Percentiles rank a stretch among this genome's conserved stretches.
Evolutionary conservation across 163 green algal species (phyloP).

Genomic region (Trebouxia gelatinosa): DNA sequence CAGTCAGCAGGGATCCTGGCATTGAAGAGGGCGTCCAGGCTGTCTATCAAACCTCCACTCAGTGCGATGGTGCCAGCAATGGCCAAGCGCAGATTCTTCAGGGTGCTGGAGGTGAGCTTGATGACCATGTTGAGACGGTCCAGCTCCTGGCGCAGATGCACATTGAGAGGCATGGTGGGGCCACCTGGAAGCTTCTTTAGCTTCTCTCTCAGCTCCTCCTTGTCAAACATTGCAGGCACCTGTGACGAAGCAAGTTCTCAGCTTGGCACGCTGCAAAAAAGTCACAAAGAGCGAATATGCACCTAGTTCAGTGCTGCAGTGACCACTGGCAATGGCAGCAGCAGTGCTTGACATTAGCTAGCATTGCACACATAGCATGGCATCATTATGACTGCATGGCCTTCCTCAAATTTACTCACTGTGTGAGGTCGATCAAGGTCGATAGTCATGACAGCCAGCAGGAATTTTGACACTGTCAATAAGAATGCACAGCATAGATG

Average conservation of each 20-base stretch:
- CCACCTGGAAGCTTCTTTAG: constrained; percentile 82
- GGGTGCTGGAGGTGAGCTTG: constrained; percentile 66
- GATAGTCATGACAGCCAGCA: too few relatives aligned
- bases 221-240: constrained; percentile 78
- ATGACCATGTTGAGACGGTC: constrained; percentile 90
- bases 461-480: too few relatives aligned
- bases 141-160: constrained; percentile 89
- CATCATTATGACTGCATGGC: too few relatives aligned
- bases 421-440: too few relatives aligned
- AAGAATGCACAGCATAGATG: too few relatives aligned
- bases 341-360: too few relatives aligned
- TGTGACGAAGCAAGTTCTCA: too few relatives aligned
- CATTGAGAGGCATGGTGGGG: constrained; percentile 78
- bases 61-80: constrained; percentile 90
- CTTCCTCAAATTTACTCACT: too few relatives aligned
- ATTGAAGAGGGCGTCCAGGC: constrained; percentile 82
- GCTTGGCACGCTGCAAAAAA: neutral
- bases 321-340: neutral
- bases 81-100: constrained; percentile 87
- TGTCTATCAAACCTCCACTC: constrained; percentile 73
- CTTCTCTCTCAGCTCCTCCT: constrained; percentile 81
- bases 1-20: constrained; percentile 79
- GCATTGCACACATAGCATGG: too few relatives aligned
- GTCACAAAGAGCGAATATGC: neutral
- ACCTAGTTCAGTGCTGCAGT: neutral